Percentiles rank a stretch among this genome's conserved stretches.
phyloP scores from a whole-genome alignment of 192 early-diverging fungal species.

The Podila verticillata region DNA sequence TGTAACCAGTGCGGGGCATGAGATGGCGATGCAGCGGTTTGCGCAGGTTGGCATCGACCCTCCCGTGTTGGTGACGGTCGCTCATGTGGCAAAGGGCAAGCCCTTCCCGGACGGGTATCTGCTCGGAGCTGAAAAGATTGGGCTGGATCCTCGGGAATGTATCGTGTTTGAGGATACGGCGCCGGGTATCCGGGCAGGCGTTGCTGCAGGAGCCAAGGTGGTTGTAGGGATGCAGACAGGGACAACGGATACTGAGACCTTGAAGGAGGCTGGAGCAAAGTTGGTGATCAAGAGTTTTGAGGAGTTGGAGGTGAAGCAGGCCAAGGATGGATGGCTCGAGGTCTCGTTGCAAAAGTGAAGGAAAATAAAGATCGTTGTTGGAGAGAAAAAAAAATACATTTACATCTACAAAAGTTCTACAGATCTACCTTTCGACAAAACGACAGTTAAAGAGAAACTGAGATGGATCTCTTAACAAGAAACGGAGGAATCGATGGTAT shows the following conservation, averaged over 20 bases:
- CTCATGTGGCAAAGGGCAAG: constrained; percentile 43
- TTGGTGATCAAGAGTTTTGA: constrained; percentile 52
- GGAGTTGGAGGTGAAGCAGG: constrained; percentile 36
- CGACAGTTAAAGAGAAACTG: too few species aligned
- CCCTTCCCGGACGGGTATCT: constrained; percentile 56
- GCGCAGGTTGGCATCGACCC: constrained; percentile 51
- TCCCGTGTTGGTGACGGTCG: constrained; percentile 26
- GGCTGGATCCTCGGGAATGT: constrained; percentile 45
- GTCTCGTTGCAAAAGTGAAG: constrained; percentile 3
- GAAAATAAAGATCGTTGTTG: too few species aligned
- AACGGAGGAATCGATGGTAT: too few species aligned
- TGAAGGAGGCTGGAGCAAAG: constrained; percentile 53
- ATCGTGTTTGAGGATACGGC: constrained; percentile 65
- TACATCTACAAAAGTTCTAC: too few species aligned
- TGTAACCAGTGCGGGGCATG: constrained; percentile 53
- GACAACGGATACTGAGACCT: constrained; percentile 48
- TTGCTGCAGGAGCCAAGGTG: constrained; percentile 41
- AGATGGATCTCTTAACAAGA: too few species aligned
- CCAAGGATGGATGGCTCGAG: constrained; percentile 48
- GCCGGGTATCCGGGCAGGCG: constrained; percentile 54
- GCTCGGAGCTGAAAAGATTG: constrained; percentile 36
- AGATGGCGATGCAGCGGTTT: constrained; percentile 55
- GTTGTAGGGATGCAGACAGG: constrained; percentile 46
- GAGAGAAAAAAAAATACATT: too few species aligned
- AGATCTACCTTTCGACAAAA: too few species aligned